Conservation (phyloP, 805 yeast genomes). For the Monosporozyma unispora region DNA sequence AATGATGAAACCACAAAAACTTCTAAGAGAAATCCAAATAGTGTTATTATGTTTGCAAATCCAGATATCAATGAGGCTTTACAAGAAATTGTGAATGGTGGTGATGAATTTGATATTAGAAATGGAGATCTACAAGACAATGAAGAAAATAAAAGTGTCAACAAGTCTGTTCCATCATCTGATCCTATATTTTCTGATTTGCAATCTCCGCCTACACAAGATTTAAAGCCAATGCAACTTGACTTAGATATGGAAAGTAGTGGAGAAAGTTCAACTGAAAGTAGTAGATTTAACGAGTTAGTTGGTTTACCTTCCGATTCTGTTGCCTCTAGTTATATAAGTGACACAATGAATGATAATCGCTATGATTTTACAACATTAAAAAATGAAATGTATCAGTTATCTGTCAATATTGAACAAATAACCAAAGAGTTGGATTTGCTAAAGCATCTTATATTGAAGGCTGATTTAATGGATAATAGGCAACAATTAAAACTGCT, state of each 20-base stretch:
- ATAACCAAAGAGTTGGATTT: conserved; percentile 55
- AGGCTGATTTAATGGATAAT: conserved; percentile 81
- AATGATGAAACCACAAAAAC: conserved; percentile 5
- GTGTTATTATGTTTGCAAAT: conserved; percentile 12
- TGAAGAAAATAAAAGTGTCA: conserved; percentile 9
- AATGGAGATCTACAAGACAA: not conserved
- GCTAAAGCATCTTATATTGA: conserved; percentile 56
- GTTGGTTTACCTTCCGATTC: not conserved
- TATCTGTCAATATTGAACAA: conserved; percentile 48
- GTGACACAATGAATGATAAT: not conserved
- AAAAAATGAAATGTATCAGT: conserved; percentile 54
- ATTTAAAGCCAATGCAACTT: not conserved
- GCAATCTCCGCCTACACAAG: not conserved
- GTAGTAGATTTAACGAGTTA: not conserved
- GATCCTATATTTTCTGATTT: not conserved
- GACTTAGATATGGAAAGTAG: not conserved
- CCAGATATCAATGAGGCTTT: conserved; percentile 30
- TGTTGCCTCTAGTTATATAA: not conserved
- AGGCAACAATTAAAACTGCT: conserved; percentile 58
- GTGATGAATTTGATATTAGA: conserved; percentile 2
- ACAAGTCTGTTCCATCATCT: not conserved
- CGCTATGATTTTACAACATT: conserved; percentile 25
- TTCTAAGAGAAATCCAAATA: conserved; percentile 4
- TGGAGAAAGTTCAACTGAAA: not conserved
- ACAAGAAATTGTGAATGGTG: conserved; percentile 23